Evolutionary conservation across 495 filamentous ascomycete genomes (phyloP).

Genomic region (Platismatia glauca): DNA sequence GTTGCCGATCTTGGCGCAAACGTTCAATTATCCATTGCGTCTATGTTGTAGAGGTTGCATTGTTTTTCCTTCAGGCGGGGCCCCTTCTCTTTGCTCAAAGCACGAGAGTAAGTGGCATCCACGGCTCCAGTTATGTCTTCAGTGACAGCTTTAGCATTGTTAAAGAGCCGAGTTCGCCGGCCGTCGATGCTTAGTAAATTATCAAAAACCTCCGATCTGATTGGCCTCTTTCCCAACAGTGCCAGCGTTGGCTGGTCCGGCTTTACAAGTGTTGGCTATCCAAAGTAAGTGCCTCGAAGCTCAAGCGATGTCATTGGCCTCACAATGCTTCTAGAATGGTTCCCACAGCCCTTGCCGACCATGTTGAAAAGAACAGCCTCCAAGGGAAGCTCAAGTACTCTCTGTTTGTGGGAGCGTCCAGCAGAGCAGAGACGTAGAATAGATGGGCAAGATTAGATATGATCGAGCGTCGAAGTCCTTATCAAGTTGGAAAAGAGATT

Average conservation of each 20-base stretch:
- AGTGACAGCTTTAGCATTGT: slow-evolving; percentile 57
- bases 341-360: slow-evolving; percentile 74
- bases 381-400: slow-evolving; percentile 78
- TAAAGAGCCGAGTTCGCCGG: slow-evolving; percentile 65
- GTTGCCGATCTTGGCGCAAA: not conserved
- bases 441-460: slow-evolving; percentile 80
- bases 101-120: not conserved
- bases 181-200: slow-evolving; percentile 75
- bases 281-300: slow-evolving; percentile 53
- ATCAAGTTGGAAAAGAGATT: slow-evolving; percentile 89
- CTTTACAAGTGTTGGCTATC: slow-evolving; percentile 87
- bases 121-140: not conserved
- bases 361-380: slow-evolving; percentile 81
- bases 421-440: slow-evolving; percentile 85
- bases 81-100: not conserved
- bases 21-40: too few species aligned
- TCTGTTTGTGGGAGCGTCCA: slow-evolving; percentile 82
- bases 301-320: slow-evolving; percentile 5
- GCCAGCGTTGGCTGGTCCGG: slow-evolving; percentile 83
- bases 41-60: too few species aligned
- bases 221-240: slow-evolving; percentile 72
- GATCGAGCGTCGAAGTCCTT: slow-evolving; percentile 77
- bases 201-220: slow-evolving; percentile 66
- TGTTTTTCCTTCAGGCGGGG: too few species aligned
- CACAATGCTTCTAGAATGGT: slow-evolving; percentile 50